Conservation (phyloP, 1,284 basidiomycete genomes). For the Peniophora sp. region DNA sequence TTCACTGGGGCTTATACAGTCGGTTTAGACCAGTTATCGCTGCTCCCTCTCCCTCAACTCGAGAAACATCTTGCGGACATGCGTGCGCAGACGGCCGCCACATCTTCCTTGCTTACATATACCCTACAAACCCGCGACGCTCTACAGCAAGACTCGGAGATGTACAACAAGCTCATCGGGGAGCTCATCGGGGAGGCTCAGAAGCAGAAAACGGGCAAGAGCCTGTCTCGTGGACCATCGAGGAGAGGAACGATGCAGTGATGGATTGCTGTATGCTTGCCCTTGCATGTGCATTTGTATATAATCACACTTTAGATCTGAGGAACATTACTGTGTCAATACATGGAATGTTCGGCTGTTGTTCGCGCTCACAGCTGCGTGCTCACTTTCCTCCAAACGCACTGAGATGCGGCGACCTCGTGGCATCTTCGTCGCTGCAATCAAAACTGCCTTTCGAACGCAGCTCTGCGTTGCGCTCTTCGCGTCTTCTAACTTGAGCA, state of each 20-base stretch:
- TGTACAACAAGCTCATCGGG: constrained; percentile 74
- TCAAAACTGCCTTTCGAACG: no score
- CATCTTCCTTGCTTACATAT: constrained; percentile 71
- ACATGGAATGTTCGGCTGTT: no score
- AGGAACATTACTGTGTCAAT: no score
- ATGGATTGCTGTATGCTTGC: background rate
- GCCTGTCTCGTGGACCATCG: constrained; percentile 29
- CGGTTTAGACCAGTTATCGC: constrained; percentile 50
- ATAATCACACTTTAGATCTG: no score
- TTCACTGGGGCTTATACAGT: background rate
- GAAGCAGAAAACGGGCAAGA: constrained; percentile 56
- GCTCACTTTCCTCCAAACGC: no score
- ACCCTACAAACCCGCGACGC: constrained; percentile 78
- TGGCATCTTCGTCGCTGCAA: no score
- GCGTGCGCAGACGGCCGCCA: constrained; percentile 59
- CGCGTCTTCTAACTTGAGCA: no score
- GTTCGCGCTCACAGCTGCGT: no score
- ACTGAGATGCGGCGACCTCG: no score
- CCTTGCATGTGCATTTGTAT: background rate
- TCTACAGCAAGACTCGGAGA: constrained; percentile 81
- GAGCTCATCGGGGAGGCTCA: constrained; percentile 80
- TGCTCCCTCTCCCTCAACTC: constrained; percentile 61
- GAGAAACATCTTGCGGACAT: constrained; percentile 63
- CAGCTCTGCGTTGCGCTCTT: no score
- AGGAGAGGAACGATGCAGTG: no score